Conservation (phyloP, 2,329 filamentous ascomycete species). For the Ascochyta pisi region DNA sequence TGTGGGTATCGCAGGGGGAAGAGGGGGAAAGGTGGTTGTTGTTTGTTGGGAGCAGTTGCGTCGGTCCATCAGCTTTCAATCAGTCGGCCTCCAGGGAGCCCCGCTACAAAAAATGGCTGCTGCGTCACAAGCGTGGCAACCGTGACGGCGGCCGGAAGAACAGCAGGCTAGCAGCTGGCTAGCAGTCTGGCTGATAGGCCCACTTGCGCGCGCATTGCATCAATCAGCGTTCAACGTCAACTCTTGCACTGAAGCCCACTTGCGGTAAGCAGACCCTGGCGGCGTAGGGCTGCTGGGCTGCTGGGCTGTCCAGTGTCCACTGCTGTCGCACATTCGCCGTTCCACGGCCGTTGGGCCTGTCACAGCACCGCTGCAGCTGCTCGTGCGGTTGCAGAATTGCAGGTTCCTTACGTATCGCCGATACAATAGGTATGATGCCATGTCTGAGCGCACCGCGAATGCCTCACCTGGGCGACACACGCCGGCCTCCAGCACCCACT, state of each 20-base stretch:
- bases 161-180: slow-evolving; percentile 7
- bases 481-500: slow-evolving; percentile 15
- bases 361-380: background rate
- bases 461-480: slow-evolving; percentile 16
- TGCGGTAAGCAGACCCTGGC: slow-evolving; percentile 29
- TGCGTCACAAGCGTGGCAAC: slow-evolving; percentile 46
- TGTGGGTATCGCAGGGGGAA: slow-evolving; percentile 4
- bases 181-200: slow-evolving; percentile 28
- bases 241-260: background rate
- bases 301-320: background rate
- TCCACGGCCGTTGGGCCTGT: slow-evolving; percentile 18
- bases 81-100: slow-evolving; percentile 30
- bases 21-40: slow-evolving; percentile 10
- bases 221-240: slow-evolving; percentile 34
- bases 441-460: too few relatives aligned
- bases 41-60: slow-evolving; percentile 32
- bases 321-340: slow-evolving; percentile 17
- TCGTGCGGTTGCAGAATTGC: slow-evolving; percentile 9
- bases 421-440: slow-evolving; percentile 7
- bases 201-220: slow-evolving; percentile 24
- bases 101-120: slow-evolving; percentile 29
- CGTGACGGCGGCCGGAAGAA: slow-evolving; percentile 31
- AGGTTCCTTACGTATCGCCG: slow-evolving; percentile 14
- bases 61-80: slow-evolving; percentile 31
- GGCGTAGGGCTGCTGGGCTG: slow-evolving; percentile 14